Conservation (phyloP, 306 rosid species). For the Cicer bijugum region DNA sequence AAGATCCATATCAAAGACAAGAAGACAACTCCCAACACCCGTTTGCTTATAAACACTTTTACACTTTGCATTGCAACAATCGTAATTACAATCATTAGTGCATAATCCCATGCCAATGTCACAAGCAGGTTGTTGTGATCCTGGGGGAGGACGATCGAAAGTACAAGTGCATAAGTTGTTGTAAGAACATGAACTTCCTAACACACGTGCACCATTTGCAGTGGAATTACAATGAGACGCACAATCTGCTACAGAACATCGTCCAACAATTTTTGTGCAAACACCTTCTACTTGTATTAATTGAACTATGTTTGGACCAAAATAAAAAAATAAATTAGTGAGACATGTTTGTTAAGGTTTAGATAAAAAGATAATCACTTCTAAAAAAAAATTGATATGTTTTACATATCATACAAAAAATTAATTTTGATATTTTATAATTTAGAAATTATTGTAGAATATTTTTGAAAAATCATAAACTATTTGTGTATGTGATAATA, state of each 20-base stretch:
- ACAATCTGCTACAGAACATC: neutral
- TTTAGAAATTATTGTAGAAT: too few relatives aligned
- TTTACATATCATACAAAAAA: too few relatives aligned
- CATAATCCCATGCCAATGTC: neutral
- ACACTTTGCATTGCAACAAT: too few relatives aligned
- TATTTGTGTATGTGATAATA: too few relatives aligned
- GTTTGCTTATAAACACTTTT: too few relatives aligned
- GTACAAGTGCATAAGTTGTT: neutral
- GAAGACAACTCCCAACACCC: too few relatives aligned
- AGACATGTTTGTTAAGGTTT: too few relatives aligned
- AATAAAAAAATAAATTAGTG: neutral
- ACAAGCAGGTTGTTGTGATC: neutral
- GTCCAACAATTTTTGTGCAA: neutral
- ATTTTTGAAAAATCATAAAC: too few relatives aligned
- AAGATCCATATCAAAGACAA: too few relatives aligned
- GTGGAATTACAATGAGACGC: neutral
- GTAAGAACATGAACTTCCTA: neutral
- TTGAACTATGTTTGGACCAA: neutral
- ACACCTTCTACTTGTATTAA: neutral
- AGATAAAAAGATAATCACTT: too few relatives aligned
- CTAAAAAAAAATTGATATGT: too few relatives aligned
- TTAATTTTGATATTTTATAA: too few relatives aligned
- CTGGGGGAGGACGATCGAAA: neutral
- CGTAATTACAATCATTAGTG: neutral
- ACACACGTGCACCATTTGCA: neutral